These are phyloP conservation scores for Pseudogymnoascus sp. DNA, from an alignment of 2,329 filamentous ascomycete species.

Conservation along the genomic window DNA sequence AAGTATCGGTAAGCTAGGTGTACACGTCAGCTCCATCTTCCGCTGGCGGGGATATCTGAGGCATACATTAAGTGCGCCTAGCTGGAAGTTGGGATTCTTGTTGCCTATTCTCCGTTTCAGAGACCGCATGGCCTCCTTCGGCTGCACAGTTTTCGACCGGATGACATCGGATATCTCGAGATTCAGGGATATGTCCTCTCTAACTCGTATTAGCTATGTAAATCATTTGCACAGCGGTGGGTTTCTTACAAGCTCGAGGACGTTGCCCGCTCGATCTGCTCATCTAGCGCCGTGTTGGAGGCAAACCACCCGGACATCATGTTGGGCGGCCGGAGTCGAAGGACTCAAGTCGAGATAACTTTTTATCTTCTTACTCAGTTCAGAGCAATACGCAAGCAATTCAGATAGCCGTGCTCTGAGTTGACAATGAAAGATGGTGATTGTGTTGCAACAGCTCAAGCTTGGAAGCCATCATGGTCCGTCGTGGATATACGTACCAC, in stretches of 20 bases:
- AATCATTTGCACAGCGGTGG: constrained; percentile 12
- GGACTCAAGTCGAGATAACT: not conserved
- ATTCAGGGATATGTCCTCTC: constrained; percentile 93
- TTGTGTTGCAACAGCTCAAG: not conserved
- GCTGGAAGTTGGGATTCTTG: constrained; percentile 94
- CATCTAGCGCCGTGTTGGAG: constrained; percentile 85
- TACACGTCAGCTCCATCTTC: not conserved
- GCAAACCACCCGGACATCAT: constrained; percentile 97
- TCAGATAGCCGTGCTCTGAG: not conserved
- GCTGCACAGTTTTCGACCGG: constrained; percentile 92
- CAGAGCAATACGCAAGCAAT: not conserved
- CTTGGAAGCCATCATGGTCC: not conserved
- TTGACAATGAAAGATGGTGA: constrained; percentile 4
- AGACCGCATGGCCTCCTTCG: constrained; percentile 96
- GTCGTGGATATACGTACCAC: constrained; percentile 4
- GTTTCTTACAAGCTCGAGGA: constrained; percentile 74
- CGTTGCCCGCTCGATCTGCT: constrained; percentile 93
- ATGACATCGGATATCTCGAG: constrained; percentile 98
- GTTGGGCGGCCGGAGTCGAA: constrained; percentile 23
- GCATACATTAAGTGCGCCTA: constrained; percentile 80
- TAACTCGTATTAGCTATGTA: constrained; percentile 31
- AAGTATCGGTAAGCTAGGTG: constrained; percentile 81
- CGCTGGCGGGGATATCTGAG: not conserved
- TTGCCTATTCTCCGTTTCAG: constrained; percentile 90
- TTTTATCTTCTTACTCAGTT: not conserved